Conservation (phyloP, 2,329 filamentous ascomycete genomes). For the Colletotrichum siamense region DNA sequence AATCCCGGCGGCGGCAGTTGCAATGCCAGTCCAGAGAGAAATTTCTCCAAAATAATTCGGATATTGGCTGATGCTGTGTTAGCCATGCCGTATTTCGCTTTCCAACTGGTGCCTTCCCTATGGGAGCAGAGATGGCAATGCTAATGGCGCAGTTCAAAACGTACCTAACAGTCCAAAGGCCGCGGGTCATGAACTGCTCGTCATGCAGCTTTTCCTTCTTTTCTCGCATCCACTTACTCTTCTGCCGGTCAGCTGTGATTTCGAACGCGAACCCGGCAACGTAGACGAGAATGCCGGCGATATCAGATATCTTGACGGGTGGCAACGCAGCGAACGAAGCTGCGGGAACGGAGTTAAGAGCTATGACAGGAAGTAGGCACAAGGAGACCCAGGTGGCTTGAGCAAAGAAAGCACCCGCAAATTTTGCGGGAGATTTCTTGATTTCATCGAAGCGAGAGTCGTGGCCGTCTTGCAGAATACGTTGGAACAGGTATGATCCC, state of each 20-base stretch:
- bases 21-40: slow-evolving; percentile 72
- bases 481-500: slow-evolving; percentile 67
- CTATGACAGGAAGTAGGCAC: slow-evolving; percentile 69
- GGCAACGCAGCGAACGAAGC: slow-evolving; percentile 56
- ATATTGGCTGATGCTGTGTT: slow-evolving; percentile 49
- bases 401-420: slow-evolving; percentile 46
- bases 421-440: slow-evolving; percentile 38
- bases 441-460: slow-evolving; percentile 57
- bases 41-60: slow-evolving; percentile 78
- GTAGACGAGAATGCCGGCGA: slow-evolving; percentile 64
- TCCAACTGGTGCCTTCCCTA: background rate
- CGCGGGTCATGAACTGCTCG: slow-evolving; percentile 69
- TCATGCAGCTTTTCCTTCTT: slow-evolving; percentile 70
- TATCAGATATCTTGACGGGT: slow-evolving; percentile 53
- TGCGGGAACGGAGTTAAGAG: slow-evolving; percentile 66
- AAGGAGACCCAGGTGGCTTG: slow-evolving; percentile 74
- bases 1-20: slow-evolving; percentile 61
- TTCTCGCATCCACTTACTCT: slow-evolving; percentile 63
- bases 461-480: slow-evolving; percentile 62
- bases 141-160: slow-evolving; percentile 9
- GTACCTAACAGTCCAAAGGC: slow-evolving; percentile 64
- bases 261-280: slow-evolving; percentile 65
- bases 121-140: background rate
- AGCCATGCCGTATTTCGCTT: background rate
- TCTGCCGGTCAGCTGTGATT: slow-evolving; percentile 67